These are phyloP conservation scores for Eragrostis curvula DNA, from an alignment of 176 grass and related monocot species.

Conservation along the genomic window DNA sequence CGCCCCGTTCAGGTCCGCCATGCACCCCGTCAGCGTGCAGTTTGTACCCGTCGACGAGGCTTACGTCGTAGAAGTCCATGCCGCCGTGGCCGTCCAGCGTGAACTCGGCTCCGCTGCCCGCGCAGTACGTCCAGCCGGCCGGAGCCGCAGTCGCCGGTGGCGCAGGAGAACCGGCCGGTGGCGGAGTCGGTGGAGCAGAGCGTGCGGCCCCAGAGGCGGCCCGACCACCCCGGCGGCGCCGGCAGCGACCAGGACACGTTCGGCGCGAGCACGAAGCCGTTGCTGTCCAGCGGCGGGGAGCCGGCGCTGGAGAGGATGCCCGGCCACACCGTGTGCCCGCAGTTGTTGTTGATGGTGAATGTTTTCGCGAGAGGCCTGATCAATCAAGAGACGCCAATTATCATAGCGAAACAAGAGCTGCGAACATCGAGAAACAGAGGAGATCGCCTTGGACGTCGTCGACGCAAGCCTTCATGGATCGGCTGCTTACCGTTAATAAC, in stretches of 20 bases:
- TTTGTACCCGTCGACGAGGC: slow-evolving; percentile 92
- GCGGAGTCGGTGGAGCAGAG: not conserved
- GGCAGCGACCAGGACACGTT: not conserved
- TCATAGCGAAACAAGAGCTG: too few relatives aligned
- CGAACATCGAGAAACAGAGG: too few relatives aligned
- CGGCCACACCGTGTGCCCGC: too few relatives aligned
- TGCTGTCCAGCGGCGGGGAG: too few relatives aligned
- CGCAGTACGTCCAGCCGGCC: too few relatives aligned
- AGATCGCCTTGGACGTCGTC: too few relatives aligned
- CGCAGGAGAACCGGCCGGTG: not conserved
- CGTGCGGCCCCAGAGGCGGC: slow-evolving; percentile 18
- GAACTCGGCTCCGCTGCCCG: slow-evolving; percentile 60
- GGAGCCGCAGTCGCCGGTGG: not conserved
- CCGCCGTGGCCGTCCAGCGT: slow-evolving; percentile 49
- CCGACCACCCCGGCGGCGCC: not conserved
- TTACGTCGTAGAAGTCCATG: slow-evolving; percentile 86
- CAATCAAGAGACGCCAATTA: too few relatives aligned
- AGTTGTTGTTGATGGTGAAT: too few relatives aligned
- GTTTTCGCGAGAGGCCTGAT: too few relatives aligned
- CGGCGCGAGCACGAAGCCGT: not conserved
- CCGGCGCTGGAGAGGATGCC: too few relatives aligned
- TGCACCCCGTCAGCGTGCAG: slow-evolving; percentile 30
- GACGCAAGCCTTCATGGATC: not conserved
- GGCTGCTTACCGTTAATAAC: not conserved
- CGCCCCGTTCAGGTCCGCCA: not conserved